These are phyloP conservation scores for Gigaspora rosea DNA, from an alignment of 192 early-diverging fungal genomes.

Conservation along the genomic window DNA sequence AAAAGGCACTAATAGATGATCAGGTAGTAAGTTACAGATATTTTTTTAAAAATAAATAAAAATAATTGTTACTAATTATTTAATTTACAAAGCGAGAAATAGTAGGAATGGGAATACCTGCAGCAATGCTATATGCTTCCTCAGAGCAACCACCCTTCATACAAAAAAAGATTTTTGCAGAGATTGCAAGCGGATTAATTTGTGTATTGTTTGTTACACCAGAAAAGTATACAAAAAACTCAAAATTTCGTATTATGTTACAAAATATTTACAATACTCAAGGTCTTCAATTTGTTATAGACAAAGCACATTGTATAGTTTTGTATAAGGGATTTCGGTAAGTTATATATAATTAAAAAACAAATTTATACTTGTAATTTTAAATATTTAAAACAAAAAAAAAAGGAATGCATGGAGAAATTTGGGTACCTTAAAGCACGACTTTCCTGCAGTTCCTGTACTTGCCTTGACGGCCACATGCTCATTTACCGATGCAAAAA, in stretches of 20 bases:
- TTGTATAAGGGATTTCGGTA: no score
- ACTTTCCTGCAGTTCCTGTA: background rate
- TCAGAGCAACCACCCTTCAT: background rate
- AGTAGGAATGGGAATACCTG: background rate
- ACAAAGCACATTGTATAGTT: slow-evolving; percentile 9
- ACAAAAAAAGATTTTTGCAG: slow-evolving; percentile 3
- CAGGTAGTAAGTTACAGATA: no score
- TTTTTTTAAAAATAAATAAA: no score
- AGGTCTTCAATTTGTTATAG: slow-evolving; percentile 4
- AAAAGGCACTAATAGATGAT: no score
- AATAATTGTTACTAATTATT: no score
- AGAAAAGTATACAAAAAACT: slow-evolving; percentile 11
- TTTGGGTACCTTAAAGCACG: background rate
- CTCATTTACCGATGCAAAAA: no score
- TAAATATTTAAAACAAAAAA: background rate
- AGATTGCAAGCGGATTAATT: slow-evolving; percentile 7
- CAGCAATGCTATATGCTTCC: slow-evolving; percentile 16
- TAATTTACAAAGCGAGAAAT: background rate
- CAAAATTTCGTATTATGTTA: background rate
- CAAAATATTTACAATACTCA: background rate
- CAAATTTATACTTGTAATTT: no score
- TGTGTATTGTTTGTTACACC: background rate
- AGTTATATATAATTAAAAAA: no score
- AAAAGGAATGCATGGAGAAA: slow-evolving; percentile 2
- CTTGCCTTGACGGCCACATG: no score